Conservation (phyloP, 495 filamentous ascomycete genomes). For the Podospora pseudoanserina region DNA sequence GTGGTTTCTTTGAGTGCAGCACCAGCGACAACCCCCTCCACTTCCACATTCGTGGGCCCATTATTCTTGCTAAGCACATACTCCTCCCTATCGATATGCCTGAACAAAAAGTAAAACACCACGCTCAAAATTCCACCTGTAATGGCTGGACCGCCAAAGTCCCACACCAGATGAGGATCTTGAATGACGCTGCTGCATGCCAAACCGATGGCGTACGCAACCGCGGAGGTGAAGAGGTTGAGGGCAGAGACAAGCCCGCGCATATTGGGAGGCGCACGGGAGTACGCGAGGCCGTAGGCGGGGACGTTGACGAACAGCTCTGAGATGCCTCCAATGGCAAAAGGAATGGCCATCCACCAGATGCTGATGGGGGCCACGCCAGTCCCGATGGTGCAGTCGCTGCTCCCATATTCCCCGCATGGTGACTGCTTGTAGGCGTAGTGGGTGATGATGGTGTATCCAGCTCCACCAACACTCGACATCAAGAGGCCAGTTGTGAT, state of each 20-base stretch:
- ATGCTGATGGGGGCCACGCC: conserved; percentile 51
- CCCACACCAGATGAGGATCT: conserved; percentile 58
- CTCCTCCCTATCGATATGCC: conserved; percentile 48
- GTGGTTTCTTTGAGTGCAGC: conserved; percentile 36
- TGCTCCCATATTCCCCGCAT: conserved; percentile 47
- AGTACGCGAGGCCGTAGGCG: conserved; percentile 69
- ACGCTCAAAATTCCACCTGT: conserved; percentile 44
- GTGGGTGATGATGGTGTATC: conserved; percentile 67
- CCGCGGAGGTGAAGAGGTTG: conserved; percentile 57
- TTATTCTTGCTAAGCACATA: conserved; percentile 39
- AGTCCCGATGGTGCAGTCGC: conserved; percentile 36
- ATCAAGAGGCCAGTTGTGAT: conserved; percentile 70
- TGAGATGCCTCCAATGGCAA: conserved; percentile 56
- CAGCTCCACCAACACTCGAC: conserved; percentile 59
- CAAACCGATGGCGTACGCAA: conserved; percentile 57
- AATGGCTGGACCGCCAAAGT: conserved; percentile 51
- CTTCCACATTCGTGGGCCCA: conserved; percentile 34
- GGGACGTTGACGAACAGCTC: conserved; percentile 70
- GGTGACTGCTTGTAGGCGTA: conserved; percentile 60
- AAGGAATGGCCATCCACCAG: conserved; percentile 51
- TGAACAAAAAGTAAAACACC: conserved; percentile 50
- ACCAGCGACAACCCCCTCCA: conserved; percentile 33
- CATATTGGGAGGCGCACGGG: conserved; percentile 66
- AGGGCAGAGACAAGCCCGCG: conserved; percentile 63
- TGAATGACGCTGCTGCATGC: conserved; percentile 57